A percentile compares a stretch with the other conserved stretches of the same genome.
phyloP scores from a whole-genome alignment of 768 basidiomycete species.

The Sutorius australiensis region DNA sequence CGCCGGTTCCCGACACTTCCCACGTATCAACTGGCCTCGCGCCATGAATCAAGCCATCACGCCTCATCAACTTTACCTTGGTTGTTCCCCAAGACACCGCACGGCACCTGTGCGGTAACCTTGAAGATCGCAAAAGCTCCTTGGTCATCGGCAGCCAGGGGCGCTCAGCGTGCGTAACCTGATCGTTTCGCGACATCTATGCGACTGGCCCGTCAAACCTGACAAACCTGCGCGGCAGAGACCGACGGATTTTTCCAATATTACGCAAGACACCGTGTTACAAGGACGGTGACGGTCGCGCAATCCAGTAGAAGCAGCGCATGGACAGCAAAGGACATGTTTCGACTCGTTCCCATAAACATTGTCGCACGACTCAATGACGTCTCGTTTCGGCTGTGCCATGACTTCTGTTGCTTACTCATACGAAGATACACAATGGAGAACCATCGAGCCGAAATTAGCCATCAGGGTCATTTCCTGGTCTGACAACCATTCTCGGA shows the following conservation, averaged over 20 bases:
- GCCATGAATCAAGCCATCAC: background rate
- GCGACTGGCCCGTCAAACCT: background rate
- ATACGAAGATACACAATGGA: no score
- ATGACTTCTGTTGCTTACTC: no score
- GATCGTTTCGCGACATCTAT: background rate
- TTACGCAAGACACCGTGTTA: background rate
- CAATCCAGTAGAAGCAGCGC: background rate
- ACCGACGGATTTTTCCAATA: background rate
- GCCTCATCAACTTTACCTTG: background rate
- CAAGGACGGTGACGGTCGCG: background rate
- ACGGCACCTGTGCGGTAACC: background rate
- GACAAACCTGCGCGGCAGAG: background rate
- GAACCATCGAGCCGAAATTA: no score
- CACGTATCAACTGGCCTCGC: background rate
- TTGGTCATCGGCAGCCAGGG: background rate
- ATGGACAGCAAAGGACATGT: slow-evolving; percentile 6
- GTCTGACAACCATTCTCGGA: no score
- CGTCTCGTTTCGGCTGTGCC: no score
- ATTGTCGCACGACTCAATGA: no score
- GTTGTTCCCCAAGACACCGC: background rate
- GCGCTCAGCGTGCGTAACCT: background rate
- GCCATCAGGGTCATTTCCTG: no score
- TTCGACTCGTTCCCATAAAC: no score
- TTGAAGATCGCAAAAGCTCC: background rate
- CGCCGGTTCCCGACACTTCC: background rate